Percentiles rank a stretch among this genome's conserved stretches.
These are phyloP conservation scores for Sporothrix mexicana DNA, from an alignment of 2,329 filamentous ascomycete species.

Conservation along the genomic window DNA sequence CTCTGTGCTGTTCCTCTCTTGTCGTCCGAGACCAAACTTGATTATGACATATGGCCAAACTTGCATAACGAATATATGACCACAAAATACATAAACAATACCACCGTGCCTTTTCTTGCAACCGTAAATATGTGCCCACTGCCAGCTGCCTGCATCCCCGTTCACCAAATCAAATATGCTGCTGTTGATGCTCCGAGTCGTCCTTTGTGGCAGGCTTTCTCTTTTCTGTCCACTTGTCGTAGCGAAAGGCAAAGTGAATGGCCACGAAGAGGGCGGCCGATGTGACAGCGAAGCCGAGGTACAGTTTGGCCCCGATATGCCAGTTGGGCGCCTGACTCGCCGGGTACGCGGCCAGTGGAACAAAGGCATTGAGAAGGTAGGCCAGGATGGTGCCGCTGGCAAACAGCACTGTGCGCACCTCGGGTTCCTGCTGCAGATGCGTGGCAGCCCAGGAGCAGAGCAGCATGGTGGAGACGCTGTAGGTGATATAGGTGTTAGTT, in stretches of 20 bases:
- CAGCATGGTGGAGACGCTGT: slow-evolving; percentile 31
- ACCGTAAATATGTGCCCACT: not conserved
- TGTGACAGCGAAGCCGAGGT: slow-evolving; percentile 27
- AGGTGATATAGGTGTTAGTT: not conserved
- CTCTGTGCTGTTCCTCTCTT: no score
- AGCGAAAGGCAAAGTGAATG: slow-evolving; percentile 28
- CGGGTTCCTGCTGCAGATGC: slow-evolving; percentile 25
- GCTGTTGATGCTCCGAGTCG: not conserved
- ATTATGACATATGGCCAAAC: no score
- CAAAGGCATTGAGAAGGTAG: slow-evolving; percentile 28
- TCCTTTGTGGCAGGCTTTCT: not conserved
- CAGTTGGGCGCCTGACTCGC: slow-evolving; percentile 31
- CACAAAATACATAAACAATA: not conserved
- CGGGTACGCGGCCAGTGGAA: slow-evolving; percentile 30
- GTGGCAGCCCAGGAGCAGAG: slow-evolving; percentile 31
- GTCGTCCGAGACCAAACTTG: no score
- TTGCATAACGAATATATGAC: not conserved
- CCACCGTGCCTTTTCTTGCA: not conserved
- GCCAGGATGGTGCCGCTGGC: slow-evolving; percentile 32
- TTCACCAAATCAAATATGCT: not conserved
- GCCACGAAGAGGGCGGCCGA: slow-evolving; percentile 18
- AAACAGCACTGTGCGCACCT: slow-evolving; percentile 32
- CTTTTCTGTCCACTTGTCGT: slow-evolving; percentile 5
- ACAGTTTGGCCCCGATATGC: slow-evolving; percentile 32
- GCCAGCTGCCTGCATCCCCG: not conserved